Evolutionary conservation across 2,329 filamentous ascomycete species (phyloP).

Genomic region (Phyllosticta capitalensis): DNA sequence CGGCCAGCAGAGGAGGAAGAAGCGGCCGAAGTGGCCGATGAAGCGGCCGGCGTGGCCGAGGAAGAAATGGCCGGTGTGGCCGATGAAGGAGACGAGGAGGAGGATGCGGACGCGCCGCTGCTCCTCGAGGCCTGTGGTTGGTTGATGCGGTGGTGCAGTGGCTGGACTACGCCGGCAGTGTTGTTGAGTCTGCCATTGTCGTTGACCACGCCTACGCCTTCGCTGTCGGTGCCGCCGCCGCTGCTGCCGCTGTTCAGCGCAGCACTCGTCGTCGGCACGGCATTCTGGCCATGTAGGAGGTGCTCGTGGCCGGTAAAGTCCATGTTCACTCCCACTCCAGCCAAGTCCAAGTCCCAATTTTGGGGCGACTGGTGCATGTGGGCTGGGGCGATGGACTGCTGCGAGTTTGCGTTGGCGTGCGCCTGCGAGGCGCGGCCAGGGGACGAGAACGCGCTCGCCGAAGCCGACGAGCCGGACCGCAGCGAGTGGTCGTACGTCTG

Average conservation of each 20-base stretch:
- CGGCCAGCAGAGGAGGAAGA: too few relatives aligned
- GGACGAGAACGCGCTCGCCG: background rate
- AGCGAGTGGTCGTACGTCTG: background rate
- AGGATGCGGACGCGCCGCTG: too few relatives aligned
- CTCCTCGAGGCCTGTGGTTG: too few relatives aligned
- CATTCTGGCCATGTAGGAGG: background rate
- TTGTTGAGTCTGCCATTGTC: too few relatives aligned
- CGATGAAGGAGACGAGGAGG: too few relatives aligned
- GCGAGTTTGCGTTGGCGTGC: background rate
- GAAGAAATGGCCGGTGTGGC: too few relatives aligned
- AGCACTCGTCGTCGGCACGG: background rate
- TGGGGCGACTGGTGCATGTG: background rate
- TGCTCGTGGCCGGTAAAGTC: background rate
- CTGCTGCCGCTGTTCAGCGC: background rate
- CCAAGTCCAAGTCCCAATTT: background rate
- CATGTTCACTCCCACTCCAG: background rate
- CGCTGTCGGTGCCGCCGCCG: background rate
- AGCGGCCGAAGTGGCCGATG: too few relatives aligned
- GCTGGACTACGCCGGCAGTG: background rate
- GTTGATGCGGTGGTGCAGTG: too few relatives aligned
- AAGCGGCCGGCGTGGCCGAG: too few relatives aligned
- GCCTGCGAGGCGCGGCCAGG: background rate
- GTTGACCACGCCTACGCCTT: background rate
- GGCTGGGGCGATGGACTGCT: background rate
- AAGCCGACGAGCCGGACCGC: background rate